Percentiles rank a stretch among this genome's conserved stretches.
Conservation (phyloP, 2,329 filamentous ascomycete species). For the Cladosporium sp. region DNA sequence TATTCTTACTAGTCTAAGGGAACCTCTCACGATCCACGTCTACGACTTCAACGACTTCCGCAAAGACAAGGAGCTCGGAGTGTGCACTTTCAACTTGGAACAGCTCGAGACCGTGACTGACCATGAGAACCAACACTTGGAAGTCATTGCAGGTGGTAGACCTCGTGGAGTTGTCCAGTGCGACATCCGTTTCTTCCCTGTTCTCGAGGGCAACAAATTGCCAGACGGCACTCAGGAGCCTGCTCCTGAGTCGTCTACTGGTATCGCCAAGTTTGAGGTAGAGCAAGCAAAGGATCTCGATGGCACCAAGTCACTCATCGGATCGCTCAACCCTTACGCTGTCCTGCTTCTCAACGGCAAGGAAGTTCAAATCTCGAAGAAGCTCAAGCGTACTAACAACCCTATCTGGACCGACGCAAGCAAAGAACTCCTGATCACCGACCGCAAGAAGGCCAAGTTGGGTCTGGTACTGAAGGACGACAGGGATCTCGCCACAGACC, state of each 20-base stretch:
- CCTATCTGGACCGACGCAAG: conserved; percentile 92
- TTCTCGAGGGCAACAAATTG: conserved; percentile 70
- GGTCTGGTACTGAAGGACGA: conserved; percentile 96
- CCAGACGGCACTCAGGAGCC: conserved; percentile 77
- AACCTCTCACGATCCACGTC: conserved; percentile 78
- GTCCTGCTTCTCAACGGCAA: conserved; percentile 87
- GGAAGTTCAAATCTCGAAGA: conserved; percentile 84
- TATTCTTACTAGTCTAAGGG: conserved; percentile 87
- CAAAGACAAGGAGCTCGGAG: conserved; percentile 93
- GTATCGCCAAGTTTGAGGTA: conserved; percentile 88
- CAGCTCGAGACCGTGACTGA: conserved; percentile 73
- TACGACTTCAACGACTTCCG: conserved; percentile 95
- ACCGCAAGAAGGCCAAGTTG: conserved; percentile 84
- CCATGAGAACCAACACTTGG: conserved; percentile 80
- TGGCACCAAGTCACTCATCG: conserved; percentile 85
- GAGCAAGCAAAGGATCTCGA: conserved; percentile 97
- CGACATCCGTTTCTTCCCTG: conserved; percentile 93
- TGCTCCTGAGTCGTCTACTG: conserved; percentile 85
- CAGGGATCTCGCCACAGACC: conserved; percentile 78
- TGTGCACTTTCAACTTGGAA: conserved; percentile 82
- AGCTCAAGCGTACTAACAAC: conserved; percentile 95
- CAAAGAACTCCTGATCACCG: conserved; percentile 93
- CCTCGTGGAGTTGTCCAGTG: conserved; percentile 74
- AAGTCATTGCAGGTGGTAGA: conserved; percentile 82
- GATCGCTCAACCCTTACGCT: conserved; percentile 87